Percentiles rank a stretch among this genome's conserved stretches.
phyloP scores from a whole-genome alignment of 495 filamentous ascomycete genomes.

The Terfezia claveryi region DNA sequence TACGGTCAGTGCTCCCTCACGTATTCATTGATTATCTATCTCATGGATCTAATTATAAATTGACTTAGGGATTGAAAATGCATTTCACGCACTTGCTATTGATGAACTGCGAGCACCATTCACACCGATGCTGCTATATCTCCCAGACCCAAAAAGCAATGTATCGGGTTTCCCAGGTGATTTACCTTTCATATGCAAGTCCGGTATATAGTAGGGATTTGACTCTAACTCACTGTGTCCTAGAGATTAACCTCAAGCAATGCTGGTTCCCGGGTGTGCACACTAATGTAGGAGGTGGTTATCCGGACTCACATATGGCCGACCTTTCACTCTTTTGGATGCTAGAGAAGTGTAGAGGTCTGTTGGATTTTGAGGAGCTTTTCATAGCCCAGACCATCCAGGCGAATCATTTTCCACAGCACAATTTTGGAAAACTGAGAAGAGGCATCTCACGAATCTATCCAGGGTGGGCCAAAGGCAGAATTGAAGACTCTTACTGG shows the following conservation, averaged over 20 bases:
- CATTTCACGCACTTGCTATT: conserved; percentile 50
- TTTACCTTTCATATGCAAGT: neutral
- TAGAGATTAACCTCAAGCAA: conserved; percentile 33
- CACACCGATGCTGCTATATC: neutral
- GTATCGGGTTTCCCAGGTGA: neutral
- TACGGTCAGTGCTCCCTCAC: too few species aligned
- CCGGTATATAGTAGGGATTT: neutral
- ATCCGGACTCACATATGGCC: conserved; percentile 36
- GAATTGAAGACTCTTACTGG: neutral
- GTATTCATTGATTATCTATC: too few species aligned
- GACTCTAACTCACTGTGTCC: conserved; percentile 1
- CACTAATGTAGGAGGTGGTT: conserved; percentile 41
- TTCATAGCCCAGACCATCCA: neutral
- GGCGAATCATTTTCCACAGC: neutral
- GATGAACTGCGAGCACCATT: conserved; percentile 46
- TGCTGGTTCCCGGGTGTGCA: conserved; percentile 57
- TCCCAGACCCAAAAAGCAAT: neutral
- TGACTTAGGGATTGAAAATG: conserved; percentile 32
- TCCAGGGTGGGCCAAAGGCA: neutral
- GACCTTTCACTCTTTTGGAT: conserved; percentile 45
- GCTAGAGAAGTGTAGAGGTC: conserved; percentile 6
- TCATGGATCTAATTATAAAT: too few species aligned
- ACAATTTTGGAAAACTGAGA: neutral
- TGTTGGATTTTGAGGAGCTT: neutral
- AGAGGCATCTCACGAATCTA: neutral